phyloP scores from a whole-genome alignment of 2,329 filamentous ascomycete genomes.

The Cladosporium halotolerans region DNA sequence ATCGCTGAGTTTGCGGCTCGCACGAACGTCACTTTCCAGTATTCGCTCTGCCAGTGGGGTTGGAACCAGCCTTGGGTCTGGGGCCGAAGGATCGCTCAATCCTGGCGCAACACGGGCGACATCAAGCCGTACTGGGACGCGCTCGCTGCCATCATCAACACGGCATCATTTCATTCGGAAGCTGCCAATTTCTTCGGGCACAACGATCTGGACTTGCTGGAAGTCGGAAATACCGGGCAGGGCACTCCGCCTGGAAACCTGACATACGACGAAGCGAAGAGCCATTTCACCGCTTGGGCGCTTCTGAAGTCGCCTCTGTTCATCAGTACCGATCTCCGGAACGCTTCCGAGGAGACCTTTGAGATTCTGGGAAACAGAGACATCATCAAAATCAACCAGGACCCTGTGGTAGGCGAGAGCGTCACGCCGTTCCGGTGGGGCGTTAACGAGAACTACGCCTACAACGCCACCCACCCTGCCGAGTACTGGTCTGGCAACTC shows the following conservation, averaged over 20 bases:
- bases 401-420: conserved; percentile 19
- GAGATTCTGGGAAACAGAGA: conserved; percentile 21
- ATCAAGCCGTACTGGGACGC: conserved; percentile 23
- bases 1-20: conserved; percentile 20
- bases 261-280: conserved; percentile 18
- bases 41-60: conserved; percentile 20
- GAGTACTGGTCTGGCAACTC: conserved; percentile 26
- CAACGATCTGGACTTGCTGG: conserved; percentile 21
- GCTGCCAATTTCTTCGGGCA: conserved; percentile 19
- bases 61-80: conserved; percentile 18
- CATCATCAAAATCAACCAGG: conserved; percentile 25
- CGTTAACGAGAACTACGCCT: conserved; percentile 17
- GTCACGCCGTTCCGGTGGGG: conserved; percentile 21
- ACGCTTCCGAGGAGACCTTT: conserved; percentile 18
- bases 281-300: conserved; percentile 20
- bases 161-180: conserved; percentile 20
- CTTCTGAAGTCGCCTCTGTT: conserved; percentile 20
- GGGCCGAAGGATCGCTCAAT: conserved; percentile 15
- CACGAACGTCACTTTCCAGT: conserved; percentile 14
- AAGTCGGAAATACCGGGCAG: conserved; percentile 22
- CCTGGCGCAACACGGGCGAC: conserved; percentile 19
- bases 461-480: conserved; percentile 19
- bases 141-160: conserved; percentile 23
- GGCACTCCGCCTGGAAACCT: conserved; percentile 23
- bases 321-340: conserved; percentile 20